Percentiles rank a stretch among this genome's conserved stretches.
Conservation (phyloP, 129 eudicot genomes). For the Flaveria bidentis region DNA sequence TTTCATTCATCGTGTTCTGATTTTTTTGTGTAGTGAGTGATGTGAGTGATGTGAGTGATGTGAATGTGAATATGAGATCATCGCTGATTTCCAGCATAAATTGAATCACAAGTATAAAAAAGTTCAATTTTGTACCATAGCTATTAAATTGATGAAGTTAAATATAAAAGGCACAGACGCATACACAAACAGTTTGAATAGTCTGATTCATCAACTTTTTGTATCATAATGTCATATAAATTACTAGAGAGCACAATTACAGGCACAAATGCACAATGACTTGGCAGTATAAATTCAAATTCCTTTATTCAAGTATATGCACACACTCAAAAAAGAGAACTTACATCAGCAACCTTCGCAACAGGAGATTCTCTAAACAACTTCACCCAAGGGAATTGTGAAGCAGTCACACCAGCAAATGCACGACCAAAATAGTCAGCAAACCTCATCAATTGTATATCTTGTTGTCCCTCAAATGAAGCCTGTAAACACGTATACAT, state of each 20-base stretch:
- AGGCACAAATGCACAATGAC: conserved; percentile 9
- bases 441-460: conserved; percentile 83
- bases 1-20: neutral
- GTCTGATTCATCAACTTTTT: neutral
- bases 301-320: neutral
- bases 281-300: neutral
- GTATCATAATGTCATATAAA: conserved; percentile 1
- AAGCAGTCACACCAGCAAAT: conserved; percentile 60
- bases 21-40: neutral
- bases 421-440: conserved; percentile 88
- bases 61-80: neutral
- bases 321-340: conserved; percentile 26
- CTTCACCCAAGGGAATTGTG: conserved; percentile 84
- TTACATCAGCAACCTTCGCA: conserved; percentile 72
- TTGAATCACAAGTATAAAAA: conserved; percentile 2
- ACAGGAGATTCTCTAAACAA: conserved; percentile 72
- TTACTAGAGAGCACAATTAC: neutral
- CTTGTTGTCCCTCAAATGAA: conserved; percentile 67
- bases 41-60: neutral
- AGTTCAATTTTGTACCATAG: neutral
- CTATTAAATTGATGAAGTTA: neutral
- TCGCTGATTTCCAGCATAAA: neutral
- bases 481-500: conserved; percentile 36
- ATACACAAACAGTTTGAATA: neutral
- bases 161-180: neutral